Conservation (phyloP, 768 basidiomycete genomes). For the Suillus subalutaceus region DNA sequence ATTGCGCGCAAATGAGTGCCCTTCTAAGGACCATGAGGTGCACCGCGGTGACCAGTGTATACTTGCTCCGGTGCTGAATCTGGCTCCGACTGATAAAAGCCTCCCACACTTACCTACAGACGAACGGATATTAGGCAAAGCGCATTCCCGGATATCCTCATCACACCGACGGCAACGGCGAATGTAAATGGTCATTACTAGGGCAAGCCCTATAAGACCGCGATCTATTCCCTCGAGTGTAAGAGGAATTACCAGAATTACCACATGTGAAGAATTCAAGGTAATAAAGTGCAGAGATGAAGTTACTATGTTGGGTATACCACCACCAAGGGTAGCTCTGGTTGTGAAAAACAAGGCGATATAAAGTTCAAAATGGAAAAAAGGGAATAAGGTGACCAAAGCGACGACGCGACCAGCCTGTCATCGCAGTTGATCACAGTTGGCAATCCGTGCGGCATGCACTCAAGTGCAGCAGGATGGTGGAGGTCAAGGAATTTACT, state of each 20-base stretch:
- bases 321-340: constrained; percentile 15
- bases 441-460: constrained; percentile 11
- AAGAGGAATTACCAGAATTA: constrained; percentile 29
- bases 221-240: constrained; percentile 23
- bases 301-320: constrained; percentile 28
- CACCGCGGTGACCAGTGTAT: neutral
- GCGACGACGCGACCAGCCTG: constrained; percentile 31
- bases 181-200: neutral
- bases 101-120: neutral
- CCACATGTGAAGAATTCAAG: constrained; percentile 22
- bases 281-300: constrained; percentile 15
- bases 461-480: neutral
- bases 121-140: neutral
- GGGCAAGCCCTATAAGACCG: constrained; percentile 21
- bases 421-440: constrained; percentile 22
- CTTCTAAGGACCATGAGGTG: neutral
- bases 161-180: constrained; percentile 1
- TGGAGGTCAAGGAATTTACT: constrained; percentile 24
- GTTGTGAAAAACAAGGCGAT: constrained; percentile 8
- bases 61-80: neutral
- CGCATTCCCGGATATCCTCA: neutral
- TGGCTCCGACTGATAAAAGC: neutral
- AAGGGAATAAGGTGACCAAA: constrained; percentile 1
- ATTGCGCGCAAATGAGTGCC: neutral
- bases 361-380: constrained; percentile 1